phyloP scores from a whole-genome alignment of 352 stramenopile species.

The Globisporangium viniferum region DNA sequence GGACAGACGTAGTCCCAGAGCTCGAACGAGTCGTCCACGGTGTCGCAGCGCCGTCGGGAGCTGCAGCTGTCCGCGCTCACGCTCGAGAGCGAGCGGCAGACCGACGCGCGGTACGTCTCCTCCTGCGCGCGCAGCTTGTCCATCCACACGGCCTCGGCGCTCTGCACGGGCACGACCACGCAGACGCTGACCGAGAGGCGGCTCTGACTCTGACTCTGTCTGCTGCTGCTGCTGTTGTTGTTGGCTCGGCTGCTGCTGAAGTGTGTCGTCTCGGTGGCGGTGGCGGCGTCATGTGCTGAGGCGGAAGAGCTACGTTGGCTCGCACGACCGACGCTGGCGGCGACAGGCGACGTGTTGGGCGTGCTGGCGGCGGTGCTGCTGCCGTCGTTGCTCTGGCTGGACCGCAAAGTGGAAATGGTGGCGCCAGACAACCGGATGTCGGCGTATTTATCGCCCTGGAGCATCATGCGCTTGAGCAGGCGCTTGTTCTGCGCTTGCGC shows the following conservation, averaged over 20 bases:
- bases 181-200: conserved; percentile 17
- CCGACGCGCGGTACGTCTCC: conserved; percentile 13
- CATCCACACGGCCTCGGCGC: conserved; percentile 13
- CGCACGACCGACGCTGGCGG: conserved; percentile 1
- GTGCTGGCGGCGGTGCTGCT: not conserved
- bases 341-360: not conserved
- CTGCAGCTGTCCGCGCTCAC: not conserved
- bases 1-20: conserved; percentile 63
- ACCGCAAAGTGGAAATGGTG: conserved; percentile 2
- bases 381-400: not conserved
- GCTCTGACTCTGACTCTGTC: not conserved
- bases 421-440: conserved; percentile 15
- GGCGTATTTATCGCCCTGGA: conserved; percentile 13
- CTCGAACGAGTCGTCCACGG: conserved; percentile 34
- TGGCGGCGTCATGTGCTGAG: not conserved
- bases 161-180: conserved; percentile 14
- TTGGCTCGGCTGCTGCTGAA: not conserved
- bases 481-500: conserved; percentile 16
- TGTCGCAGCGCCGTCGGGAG: conserved; percentile 14
- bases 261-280: not conserved
- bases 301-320: conserved; percentile 4
- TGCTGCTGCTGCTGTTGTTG: not conserved
- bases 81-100: conserved; percentile 10
- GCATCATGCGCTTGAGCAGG: conserved; percentile 16
- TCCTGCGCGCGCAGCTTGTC: conserved; percentile 19